Conservation (phyloP, 2,329 filamentous ascomycete species). For the Fusarium chlamydosporum region DNA sequence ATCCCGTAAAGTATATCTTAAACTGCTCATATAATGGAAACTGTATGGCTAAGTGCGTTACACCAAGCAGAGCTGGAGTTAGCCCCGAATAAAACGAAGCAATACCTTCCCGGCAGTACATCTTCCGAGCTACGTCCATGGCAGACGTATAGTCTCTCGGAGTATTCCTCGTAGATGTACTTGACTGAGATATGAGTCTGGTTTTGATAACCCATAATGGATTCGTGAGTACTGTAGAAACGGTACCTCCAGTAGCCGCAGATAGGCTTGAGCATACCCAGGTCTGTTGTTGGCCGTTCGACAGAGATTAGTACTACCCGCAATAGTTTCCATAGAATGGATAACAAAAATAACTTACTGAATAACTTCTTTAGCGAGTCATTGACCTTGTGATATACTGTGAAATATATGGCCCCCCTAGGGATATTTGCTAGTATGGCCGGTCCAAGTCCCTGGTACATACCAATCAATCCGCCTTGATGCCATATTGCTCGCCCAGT, state of each 20-base stretch:
- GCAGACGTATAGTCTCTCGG: background rate
- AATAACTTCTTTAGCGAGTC: background rate
- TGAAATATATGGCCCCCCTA: constrained; percentile 1
- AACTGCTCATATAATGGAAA: background rate
- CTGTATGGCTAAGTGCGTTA: background rate
- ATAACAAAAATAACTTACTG: background rate
- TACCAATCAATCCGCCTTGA: constrained; percentile 2
- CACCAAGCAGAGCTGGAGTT: background rate
- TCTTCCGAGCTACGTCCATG: background rate
- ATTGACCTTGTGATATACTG: background rate
- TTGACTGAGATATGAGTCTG: background rate
- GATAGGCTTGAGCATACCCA: background rate
- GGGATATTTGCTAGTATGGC: background rate
- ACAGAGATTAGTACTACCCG: background rate
- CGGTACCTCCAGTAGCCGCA: background rate
- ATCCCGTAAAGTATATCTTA: background rate
- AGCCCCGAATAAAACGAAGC: background rate
- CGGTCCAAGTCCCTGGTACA: background rate
- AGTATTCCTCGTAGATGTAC: background rate
- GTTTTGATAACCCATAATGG: background rate
- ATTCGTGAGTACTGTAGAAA: background rate
- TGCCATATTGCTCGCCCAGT: constrained; percentile 1
- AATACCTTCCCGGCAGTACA: background rate
- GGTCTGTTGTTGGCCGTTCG: background rate
- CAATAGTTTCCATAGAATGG: background rate